These are phyloP conservation scores for Rhypophila decipiens DNA, from an alignment of 495 filamentous ascomycete genomes.

Conservation along the genomic window DNA sequence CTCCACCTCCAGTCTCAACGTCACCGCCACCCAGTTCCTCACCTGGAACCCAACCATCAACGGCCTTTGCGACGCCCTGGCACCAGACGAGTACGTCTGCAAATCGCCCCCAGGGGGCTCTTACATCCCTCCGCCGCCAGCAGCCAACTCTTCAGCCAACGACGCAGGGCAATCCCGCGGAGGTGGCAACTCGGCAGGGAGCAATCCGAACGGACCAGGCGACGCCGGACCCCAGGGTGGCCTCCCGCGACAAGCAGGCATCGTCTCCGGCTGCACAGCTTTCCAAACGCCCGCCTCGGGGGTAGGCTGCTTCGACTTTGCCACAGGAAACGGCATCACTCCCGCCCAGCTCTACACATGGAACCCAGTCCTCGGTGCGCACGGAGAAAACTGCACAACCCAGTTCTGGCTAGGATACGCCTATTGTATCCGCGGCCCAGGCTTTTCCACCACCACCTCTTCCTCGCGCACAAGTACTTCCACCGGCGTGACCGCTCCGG, in stretches of 20 bases:
- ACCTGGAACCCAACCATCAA: neutral
- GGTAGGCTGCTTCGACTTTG: neutral
- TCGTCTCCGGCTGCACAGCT: neutral
- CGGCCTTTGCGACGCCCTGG: neutral
- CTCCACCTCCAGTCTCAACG: neutral
- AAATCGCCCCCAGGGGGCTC: neutral
- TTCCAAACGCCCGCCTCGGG: neutral
- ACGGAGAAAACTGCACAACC: conserved; percentile 8
- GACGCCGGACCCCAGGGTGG: neutral
- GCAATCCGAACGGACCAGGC: neutral
- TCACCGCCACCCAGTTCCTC: neutral
- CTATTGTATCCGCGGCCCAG: conserved; percentile 9
- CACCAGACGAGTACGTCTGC: neutral
- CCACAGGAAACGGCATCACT: conserved; percentile 1
- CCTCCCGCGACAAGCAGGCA: neutral
- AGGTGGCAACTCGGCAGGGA: neutral
- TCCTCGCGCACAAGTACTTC: too few species aligned
- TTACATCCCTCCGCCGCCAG: neutral
- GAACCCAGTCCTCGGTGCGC: conserved; percentile 12
- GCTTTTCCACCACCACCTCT: neutral
- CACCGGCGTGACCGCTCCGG: conserved; percentile 6
- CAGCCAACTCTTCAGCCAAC: neutral
- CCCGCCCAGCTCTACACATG: conserved; percentile 8
- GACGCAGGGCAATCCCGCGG: neutral
- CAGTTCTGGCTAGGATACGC: conserved; percentile 3